Conservation (phyloP, 164 flowering plant genomes). For the Stephania yunnanensis region DNA sequence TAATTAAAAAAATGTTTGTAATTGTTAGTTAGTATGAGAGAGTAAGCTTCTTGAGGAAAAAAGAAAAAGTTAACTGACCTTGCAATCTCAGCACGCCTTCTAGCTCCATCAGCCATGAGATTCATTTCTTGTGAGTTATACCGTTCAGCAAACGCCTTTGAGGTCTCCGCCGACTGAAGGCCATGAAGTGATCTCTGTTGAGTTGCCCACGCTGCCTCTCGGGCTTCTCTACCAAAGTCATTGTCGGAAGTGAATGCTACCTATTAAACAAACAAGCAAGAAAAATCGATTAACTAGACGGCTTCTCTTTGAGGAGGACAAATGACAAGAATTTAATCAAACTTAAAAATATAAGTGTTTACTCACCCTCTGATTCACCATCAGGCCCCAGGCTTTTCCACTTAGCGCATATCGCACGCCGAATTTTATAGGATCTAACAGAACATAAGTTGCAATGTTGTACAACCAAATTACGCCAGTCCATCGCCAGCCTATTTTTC, state of each 20-base stretch:
- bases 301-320: too few species aligned
- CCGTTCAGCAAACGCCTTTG: conserved; percentile 25
- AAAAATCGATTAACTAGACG: too few species aligned
- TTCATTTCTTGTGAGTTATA: conserved; percentile 38
- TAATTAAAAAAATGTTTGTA: too few species aligned
- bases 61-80: conserved; percentile 30
- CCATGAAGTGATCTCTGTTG: conserved; percentile 66
- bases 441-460: too few species aligned
- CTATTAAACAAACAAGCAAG: conserved; percentile 23
- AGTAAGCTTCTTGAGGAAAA: too few species aligned
- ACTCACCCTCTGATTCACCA: too few species aligned
- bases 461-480: too few species aligned
- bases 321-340: too few species aligned
- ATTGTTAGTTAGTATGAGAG: too few species aligned
- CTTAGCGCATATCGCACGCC: conserved; percentile 49
- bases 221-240: conserved; percentile 67
- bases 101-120: conserved; percentile 76
- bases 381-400: conserved; percentile 48
- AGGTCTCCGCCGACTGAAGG: conserved; percentile 38
- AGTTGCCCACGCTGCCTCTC: conserved; percentile 70
- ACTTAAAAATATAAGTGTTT: too few species aligned
- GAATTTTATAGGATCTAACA: conserved; percentile 18
- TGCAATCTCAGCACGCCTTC: conserved; percentile 70
- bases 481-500: too few species aligned
- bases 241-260: conserved; percentile 59